A percentile compares a stretch with the other conserved stretches of the same genome.
phyloP scores from a whole-genome alignment of 768 basidiomycete species.

The Paxillus involutus region DNA sequence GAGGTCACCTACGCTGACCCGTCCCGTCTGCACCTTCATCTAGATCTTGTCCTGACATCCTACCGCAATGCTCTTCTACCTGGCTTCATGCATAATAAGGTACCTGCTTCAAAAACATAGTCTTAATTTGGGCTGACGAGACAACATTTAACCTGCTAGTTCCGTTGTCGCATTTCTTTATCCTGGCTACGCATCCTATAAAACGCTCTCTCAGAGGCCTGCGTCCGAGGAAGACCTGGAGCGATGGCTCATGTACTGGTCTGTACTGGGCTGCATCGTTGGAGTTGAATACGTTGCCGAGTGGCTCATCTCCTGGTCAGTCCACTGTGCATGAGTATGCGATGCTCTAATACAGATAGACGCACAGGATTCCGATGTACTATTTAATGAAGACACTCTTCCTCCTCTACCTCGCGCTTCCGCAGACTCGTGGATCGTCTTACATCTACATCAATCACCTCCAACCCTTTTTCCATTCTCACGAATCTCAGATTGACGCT shows the following conservation, averaged over 20 bases:
- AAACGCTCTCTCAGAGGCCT: conserved; percentile 84
- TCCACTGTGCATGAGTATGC: conserved; percentile 8
- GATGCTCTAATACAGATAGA: conserved; percentile 9
- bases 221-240: conserved; percentile 84
- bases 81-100: conserved; percentile 43
- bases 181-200: conserved; percentile 96
- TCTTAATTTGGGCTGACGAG: conserved; percentile 21
- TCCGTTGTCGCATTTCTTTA: conserved; percentile 82
- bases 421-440: conserved; percentile 85
- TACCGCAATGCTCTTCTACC: conserved; percentile 40
- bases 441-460: conserved; percentile 81
- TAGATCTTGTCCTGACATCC: conserved; percentile 1
- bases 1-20: background rate
- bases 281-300: conserved; percentile 82
- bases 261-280: conserved; percentile 80
- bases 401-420: conserved; percentile 86
- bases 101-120: conserved; percentile 28
- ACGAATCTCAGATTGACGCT: conserved; percentile 85
- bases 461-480: conserved; percentile 77
- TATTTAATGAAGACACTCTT: conserved; percentile 78
- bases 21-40: background rate
- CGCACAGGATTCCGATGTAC: conserved; percentile 84
- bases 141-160: conserved; percentile 33
- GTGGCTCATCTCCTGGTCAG: conserved; percentile 86
- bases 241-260: conserved; percentile 98